Conservation (phyloP, 768 basidiomycete species). For the Royoungia palumana region DNA sequence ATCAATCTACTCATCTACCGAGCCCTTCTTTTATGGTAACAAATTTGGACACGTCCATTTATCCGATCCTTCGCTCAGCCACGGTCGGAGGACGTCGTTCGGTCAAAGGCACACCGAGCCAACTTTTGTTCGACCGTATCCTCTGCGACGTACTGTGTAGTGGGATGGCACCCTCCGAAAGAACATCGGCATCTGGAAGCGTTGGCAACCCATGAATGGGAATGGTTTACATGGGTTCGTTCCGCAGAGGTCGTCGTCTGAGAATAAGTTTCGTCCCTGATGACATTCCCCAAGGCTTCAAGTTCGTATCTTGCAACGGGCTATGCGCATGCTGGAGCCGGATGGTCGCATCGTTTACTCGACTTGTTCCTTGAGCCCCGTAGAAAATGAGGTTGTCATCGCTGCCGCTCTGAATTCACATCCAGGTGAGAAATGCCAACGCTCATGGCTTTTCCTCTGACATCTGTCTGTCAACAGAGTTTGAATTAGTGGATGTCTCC, state of each 20-base stretch:
- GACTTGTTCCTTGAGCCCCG: slow-evolving; percentile 94
- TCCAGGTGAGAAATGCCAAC: slow-evolving; percentile 44
- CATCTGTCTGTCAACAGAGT: slow-evolving; percentile 42
- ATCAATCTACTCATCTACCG: slow-evolving; percentile 93
- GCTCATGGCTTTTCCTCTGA: background rate
- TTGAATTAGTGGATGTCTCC: slow-evolving; percentile 77
- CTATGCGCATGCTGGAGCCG: slow-evolving; percentile 78
- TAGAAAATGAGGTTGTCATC: slow-evolving; percentile 96
- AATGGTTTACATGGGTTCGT: slow-evolving; percentile 85
- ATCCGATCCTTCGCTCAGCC: slow-evolving; percentile 53
- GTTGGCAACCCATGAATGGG: slow-evolving; percentile 85
- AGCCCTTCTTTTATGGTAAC: slow-evolving; percentile 92
- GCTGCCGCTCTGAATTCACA: slow-evolving; percentile 74
- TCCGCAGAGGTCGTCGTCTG: background rate
- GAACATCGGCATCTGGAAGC: slow-evolving; percentile 93
- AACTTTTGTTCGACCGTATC: slow-evolving; percentile 86
- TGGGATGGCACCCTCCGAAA: slow-evolving; percentile 93
- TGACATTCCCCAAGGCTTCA: slow-evolving; percentile 62
- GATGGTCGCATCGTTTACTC: slow-evolving; percentile 96
- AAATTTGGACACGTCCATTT: slow-evolving; percentile 91
- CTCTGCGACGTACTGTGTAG: slow-evolving; percentile 97
- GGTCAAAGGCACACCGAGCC: slow-evolving; percentile 38
- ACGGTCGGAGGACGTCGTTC: slow-evolving; percentile 28
- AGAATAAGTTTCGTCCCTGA: slow-evolving; percentile 1
- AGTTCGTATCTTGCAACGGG: slow-evolving; percentile 86